phyloP scores from a whole-genome alignment of 495 filamentous ascomycete species.

The Diplogelasinospora grovesii region DNA sequence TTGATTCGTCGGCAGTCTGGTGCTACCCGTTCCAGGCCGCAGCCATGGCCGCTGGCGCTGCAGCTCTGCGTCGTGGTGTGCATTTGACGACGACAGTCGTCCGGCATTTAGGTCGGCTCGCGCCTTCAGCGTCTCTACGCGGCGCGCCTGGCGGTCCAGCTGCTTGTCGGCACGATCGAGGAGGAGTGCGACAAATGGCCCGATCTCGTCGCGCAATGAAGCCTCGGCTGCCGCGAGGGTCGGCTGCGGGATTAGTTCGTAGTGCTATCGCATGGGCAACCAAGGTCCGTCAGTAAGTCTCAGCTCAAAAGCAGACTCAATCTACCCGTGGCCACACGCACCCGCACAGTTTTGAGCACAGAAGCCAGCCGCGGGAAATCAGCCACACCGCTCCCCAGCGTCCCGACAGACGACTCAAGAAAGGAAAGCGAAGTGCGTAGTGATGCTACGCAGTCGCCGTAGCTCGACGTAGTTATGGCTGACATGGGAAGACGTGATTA shows the following conservation, averaged over 20 bases:
- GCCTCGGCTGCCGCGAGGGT: conserved; percentile 41
- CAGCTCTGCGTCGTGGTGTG: conserved; percentile 8
- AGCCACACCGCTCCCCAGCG: conserved; percentile 36
- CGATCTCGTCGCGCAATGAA: conserved; percentile 45
- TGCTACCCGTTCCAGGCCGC: too few relatives aligned
- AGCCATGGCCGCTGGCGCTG: neutral
- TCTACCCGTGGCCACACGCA: too few relatives aligned
- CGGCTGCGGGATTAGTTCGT: conserved; percentile 46
- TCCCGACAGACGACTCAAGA: conserved; percentile 44
- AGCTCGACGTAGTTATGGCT: conserved; percentile 16
- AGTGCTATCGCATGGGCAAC: conserved; percentile 28
- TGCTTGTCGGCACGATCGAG: conserved; percentile 44
- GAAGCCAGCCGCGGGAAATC: conserved; percentile 40
- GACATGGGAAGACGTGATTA: too few relatives aligned
- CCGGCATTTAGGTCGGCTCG: conserved; percentile 42
- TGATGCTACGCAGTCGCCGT: conserved; percentile 40
- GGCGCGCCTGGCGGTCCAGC: conserved; percentile 37
- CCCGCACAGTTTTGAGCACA: conserved; percentile 44
- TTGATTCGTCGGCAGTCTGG: neutral
- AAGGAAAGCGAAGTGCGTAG: conserved; percentile 44
- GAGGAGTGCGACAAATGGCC: conserved; percentile 37
- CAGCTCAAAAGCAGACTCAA: too few relatives aligned
- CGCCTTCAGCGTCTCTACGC: conserved; percentile 43
- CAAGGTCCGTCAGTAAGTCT: too few relatives aligned
- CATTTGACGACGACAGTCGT: conserved; percentile 30